Conservation (phyloP, 192 early-diverging fungal species). For the Dispira simplex region DNA sequence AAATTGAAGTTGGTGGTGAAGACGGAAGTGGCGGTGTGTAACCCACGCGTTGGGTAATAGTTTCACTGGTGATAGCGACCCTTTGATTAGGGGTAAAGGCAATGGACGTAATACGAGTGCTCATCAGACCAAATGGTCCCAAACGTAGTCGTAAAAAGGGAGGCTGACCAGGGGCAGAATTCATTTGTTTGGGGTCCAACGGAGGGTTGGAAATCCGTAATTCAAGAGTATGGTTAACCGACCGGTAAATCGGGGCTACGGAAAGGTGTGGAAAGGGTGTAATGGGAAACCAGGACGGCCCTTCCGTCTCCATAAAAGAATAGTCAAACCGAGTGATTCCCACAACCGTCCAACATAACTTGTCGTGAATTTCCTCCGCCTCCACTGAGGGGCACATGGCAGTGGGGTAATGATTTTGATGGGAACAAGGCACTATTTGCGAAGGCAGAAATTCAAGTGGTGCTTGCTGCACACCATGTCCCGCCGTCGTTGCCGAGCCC, state of each 20-base stretch:
- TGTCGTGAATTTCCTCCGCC: slow-evolving; percentile 46
- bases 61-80: neutral
- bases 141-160: too few species aligned
- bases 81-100: neutral
- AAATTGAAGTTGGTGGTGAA: neutral
- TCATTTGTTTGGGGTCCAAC: neutral
- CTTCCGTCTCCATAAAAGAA: slow-evolving; percentile 13
- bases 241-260: neutral
- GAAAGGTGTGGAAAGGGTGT: slow-evolving; percentile 4
- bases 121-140: too few species aligned
- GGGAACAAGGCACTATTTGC: too few species aligned
- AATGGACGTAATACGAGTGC: neutral
- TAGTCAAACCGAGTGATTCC: slow-evolving; percentile 45
- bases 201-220: neutral
- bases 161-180: too few species aligned
- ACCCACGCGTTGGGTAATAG: neutral
- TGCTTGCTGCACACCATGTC: too few species aligned
- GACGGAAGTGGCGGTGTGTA: neutral
- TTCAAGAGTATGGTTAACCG: neutral
- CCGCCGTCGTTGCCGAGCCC: too few species aligned
- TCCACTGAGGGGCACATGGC: too few species aligned
- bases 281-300: slow-evolving; percentile 4
- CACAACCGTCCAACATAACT: slow-evolving; percentile 76
- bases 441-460: too few species aligned
- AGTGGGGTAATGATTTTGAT: too few species aligned